Evolutionary conservation across 2,329 filamentous ascomycete genomes (phyloP), one percentile per base, ranked within the genome.

Genomic region (Aspergillus quadricinctus): DNA sequence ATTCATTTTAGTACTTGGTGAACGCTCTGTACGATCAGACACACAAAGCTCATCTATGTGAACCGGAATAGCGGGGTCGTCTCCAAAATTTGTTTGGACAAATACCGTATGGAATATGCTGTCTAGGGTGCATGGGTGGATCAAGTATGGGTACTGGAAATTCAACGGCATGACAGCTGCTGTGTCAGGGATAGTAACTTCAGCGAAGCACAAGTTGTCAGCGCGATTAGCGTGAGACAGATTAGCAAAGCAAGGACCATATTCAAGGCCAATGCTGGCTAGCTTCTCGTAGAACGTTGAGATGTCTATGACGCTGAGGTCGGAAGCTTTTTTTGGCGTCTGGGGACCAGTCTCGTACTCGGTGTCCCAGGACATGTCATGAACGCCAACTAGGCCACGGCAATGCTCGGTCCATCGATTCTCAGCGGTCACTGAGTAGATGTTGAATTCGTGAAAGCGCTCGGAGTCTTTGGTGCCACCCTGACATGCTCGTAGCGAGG

Each of bases 121-220:
- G 53, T 74, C 72, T 7, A 75, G 51, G 0, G 62, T 66, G 25
- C 65, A 65, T 2, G 71, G 72, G 52, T 74, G 71, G 10, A 74
- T 58, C 7, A 72, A 14, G 48, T 56, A 56, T 2, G 63, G 57
- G 45, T 64, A 57, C 51, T 72, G 58, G 49, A 66, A 69, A 7
- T 63, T 57, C 50, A 58, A 55, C 9, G 70, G 69, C 67, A 72
- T 71, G 8, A 54, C 46, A 4, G 61, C 46, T 19, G 53, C 57
- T 9, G 65, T 72, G 45, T 69, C 59, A 2, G 69, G 67, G 19
- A 68, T 54, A 7, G 54, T 61, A 8, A 71, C 50, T 23, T 65
- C 59, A 10, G 64, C 61, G 28, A 64, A 53, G 23, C 60, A 66
- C 2, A 27, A 23, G 11, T 58, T 53, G 1, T 50, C 45, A 9